Conservation (phyloP, 2,329 filamentous ascomycete genomes). For the Nothopassalora personata region DNA sequence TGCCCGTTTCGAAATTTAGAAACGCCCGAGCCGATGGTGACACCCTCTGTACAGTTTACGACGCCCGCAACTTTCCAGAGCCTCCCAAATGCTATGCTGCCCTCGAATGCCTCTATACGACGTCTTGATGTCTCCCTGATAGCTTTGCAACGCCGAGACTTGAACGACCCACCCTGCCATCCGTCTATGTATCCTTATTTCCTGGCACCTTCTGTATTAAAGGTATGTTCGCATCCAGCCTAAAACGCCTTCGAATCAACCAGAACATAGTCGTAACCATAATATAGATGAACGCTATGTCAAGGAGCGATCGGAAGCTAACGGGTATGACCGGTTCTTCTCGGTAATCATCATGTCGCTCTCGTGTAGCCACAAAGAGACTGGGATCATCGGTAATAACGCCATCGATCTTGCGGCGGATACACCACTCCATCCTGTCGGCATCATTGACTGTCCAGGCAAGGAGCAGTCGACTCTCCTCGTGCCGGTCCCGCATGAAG, state of each 20-base stretch:
- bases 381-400: slow-evolving; percentile 81
- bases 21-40: neutral
- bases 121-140: neutral
- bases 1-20: neutral
- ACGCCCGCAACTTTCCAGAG: neutral
- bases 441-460: slow-evolving; percentile 85
- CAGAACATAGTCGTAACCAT: slow-evolving; percentile 17
- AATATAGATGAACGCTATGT: slow-evolving; percentile 18
- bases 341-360: slow-evolving; percentile 36
- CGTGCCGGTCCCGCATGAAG: slow-evolving; percentile 52
- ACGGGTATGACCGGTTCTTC: slow-evolving; percentile 13
- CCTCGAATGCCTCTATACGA: neutral
- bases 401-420: slow-evolving; percentile 63
- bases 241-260: slow-evolving; percentile 13
- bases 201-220: slow-evolving; percentile 13
- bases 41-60: neutral
- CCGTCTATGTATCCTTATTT: neutral
- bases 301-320: slow-evolving; percentile 10
- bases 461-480: slow-evolving; percentile 53
- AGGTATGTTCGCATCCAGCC: slow-evolving; percentile 4
- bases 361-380: slow-evolving; percentile 58
- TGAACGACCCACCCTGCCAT: neutral
- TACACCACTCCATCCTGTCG: slow-evolving; percentile 74
- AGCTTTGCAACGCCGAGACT: neutral
- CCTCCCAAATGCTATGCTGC: neutral